These are phyloP conservation scores for Ambrosiella cleistominuta DNA, from an alignment of 2,329 filamentous ascomycete genomes.

Conservation along the genomic window DNA sequence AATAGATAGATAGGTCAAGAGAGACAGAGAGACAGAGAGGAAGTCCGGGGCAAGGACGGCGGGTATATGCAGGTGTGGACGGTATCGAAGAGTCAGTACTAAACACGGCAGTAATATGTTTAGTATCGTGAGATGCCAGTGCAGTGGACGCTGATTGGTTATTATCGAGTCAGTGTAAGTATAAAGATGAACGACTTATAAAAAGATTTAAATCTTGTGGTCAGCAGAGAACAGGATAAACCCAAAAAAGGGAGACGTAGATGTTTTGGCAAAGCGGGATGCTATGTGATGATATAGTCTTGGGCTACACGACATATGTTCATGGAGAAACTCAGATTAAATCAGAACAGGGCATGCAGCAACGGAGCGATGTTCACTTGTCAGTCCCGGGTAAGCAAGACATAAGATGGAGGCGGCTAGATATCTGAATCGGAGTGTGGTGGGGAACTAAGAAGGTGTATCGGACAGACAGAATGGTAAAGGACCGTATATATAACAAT, in stretches of 20 bases:
- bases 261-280: not conserved
- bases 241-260: not conserved
- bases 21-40: not conserved
- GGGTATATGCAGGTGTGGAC: not conserved
- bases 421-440: not conserved
- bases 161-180: not conserved
- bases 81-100: not conserved
- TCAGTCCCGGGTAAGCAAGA: not conserved
- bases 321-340: not conserved
- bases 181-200: not conserved
- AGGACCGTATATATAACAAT: not conserved
- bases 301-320: not conserved
- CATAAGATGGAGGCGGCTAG: not conserved
- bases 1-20: not conserved
- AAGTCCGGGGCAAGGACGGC: not conserved
- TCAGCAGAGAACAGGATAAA: not conserved
- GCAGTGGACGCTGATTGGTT: no score
- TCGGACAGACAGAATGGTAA: not conserved
- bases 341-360: not conserved
- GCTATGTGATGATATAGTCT: slow-evolving; percentile 2
- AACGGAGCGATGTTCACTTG: not conserved
- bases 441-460: not conserved
- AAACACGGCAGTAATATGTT: not conserved
- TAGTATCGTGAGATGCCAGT: no score
- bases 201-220: not conserved